A percentile compares a stretch with the other conserved stretches of the same genome.
phyloP scores from a whole-genome alignment of 2,329 filamentous ascomycete species.

The Monosporascus sp. region DNA sequence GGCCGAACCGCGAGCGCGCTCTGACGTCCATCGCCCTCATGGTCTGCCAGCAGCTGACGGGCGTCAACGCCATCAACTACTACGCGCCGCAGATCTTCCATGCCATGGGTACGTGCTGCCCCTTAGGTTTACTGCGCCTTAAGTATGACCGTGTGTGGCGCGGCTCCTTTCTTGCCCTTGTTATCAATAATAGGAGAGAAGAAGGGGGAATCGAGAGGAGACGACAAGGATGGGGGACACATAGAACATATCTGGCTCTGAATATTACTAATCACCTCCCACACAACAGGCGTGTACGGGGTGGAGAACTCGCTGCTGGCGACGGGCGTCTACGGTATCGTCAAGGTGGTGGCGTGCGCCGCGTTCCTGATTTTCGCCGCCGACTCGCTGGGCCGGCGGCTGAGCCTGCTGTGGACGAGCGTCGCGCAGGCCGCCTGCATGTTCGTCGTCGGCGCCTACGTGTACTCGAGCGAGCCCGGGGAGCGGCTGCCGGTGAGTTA shows the following conservation, averaged over 20 bases:
- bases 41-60: slow-evolving; percentile 50
- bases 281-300: slow-evolving; percentile 31
- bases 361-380: slow-evolving; percentile 63
- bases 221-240: no score
- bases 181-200: neutral
- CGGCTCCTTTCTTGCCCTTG: no score
- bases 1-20: slow-evolving; percentile 42
- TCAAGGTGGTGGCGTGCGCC: slow-evolving; percentile 62
- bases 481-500: slow-evolving; percentile 38
- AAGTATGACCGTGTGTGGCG: no score
- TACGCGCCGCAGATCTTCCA: slow-evolving; percentile 67
- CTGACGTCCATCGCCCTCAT: slow-evolving; percentile 45
- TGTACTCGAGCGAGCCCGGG: slow-evolving; percentile 56
- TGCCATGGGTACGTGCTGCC: slow-evolving; percentile 45
- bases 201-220: no score
- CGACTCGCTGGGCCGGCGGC: slow-evolving; percentile 63
- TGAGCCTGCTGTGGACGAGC: slow-evolving; percentile 58
- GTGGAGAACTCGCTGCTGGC: slow-evolving; percentile 61
- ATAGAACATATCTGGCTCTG: no score
- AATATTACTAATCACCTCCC: neutral
- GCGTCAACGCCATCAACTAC: slow-evolving; percentile 50
- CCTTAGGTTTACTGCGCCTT: no score
- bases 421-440: slow-evolving; percentile 58
- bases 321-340: slow-evolving; percentile 68
- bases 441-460: slow-evolving; percentile 69